phyloP scores from a whole-genome alignment of 139 green algal genomes.

The Medakamo hakoo region DNA sequence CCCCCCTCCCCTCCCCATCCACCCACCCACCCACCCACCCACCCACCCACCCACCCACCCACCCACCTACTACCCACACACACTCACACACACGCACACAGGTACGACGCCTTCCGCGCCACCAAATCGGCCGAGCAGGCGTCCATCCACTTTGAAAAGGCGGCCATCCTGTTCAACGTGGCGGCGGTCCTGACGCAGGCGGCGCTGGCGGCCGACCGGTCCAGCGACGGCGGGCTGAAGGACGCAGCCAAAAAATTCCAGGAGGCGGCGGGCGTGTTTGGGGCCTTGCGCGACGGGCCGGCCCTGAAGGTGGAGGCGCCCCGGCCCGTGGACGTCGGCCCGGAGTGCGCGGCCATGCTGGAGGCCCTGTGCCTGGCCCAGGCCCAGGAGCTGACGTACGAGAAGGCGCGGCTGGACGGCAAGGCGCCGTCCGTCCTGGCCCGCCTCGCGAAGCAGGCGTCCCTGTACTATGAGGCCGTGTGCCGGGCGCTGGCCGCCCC shows the following conservation, averaged over 20 bases:
- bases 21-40: no score
- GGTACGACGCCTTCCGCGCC: constrained; percentile 67
- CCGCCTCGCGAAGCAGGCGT: constrained; percentile 39
- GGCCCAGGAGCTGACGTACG: constrained; percentile 76
- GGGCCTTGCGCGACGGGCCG: constrained; percentile 46
- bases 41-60: no score
- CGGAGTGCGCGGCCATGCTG: constrained; percentile 64
- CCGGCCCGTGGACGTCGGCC: constrained; percentile 49
- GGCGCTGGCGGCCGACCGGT: constrained; percentile 49
- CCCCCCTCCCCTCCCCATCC: constrained; percentile 7
- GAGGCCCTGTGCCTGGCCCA: constrained; percentile 90
- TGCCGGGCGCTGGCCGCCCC: constrained; percentile 21
- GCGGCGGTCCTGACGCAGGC: constrained; percentile 58
- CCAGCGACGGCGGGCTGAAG: constrained; percentile 48
- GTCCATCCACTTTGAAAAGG: constrained; percentile 88
- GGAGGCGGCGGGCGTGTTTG: constrained; percentile 67
- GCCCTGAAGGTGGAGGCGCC: constrained; percentile 42
- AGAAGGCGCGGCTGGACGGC: constrained; percentile 64
- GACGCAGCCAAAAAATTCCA: constrained; percentile 49
- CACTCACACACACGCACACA: no score
- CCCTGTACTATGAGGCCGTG: constrained; percentile 54
- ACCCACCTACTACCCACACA: no score
- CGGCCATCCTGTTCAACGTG: constrained; percentile 84
- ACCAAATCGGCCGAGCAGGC: constrained; percentile 38
- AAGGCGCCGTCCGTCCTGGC: constrained; percentile 51